Evolutionary conservation across 148 eudicot genomes (phyloP).

Genomic region (Arbutus unedo): DNA sequence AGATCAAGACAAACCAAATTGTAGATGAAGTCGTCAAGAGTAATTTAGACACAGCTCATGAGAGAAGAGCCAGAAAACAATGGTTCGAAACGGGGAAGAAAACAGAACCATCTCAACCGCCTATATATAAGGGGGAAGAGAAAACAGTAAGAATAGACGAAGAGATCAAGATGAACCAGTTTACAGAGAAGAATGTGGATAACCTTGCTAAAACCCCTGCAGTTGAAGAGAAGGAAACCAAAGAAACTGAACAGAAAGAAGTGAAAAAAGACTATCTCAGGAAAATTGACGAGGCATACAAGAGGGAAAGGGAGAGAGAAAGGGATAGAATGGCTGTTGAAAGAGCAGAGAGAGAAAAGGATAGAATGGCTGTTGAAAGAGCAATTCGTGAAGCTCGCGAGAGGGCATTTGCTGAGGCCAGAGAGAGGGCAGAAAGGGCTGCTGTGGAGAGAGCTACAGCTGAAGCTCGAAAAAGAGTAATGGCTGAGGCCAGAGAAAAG

Average conservation of each 20-base stretch:
- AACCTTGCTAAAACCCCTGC: slow-evolving; percentile 25
- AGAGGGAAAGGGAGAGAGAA: slow-evolving; percentile 58
- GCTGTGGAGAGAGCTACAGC: slow-evolving; percentile 77
- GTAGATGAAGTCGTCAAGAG: slow-evolving; percentile 12
- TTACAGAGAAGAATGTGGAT: slow-evolving; percentile 18
- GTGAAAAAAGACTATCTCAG: slow-evolving; percentile 30
- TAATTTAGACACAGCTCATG: slow-evolving; percentile 36
- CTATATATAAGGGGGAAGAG: slow-evolving; percentile 33
- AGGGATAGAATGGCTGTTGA: slow-evolving; percentile 77
- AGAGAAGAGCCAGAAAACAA: slow-evolving; percentile 32
- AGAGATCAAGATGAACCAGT: slow-evolving; percentile 26
- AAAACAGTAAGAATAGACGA: slow-evolving; percentile 26
- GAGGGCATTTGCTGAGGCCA: slow-evolving; percentile 84
- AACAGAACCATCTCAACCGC: slow-evolving; percentile 24
- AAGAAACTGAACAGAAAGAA: slow-evolving; percentile 23
- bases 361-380: slow-evolving; percentile 76
- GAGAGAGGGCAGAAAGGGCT: slow-evolving; percentile 82
- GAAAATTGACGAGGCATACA: slow-evolving; percentile 44
- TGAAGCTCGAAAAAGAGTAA: slow-evolving; percentile 59
- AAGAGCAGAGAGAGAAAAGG: slow-evolving; percentile 54
- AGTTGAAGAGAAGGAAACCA: slow-evolving; percentile 27
- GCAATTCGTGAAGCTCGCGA: slow-evolving; percentile 96
- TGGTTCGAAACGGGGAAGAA: slow-evolving; percentile 43
- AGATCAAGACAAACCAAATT: slow-evolving; percentile 21
- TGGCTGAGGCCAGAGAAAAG: slow-evolving; percentile 54